Percentiles rank a stretch among this genome's conserved stretches.
Evolutionary conservation across 2,329 filamentous ascomycete species (phyloP).

Genomic region (Aspergillus fructus): DNA sequence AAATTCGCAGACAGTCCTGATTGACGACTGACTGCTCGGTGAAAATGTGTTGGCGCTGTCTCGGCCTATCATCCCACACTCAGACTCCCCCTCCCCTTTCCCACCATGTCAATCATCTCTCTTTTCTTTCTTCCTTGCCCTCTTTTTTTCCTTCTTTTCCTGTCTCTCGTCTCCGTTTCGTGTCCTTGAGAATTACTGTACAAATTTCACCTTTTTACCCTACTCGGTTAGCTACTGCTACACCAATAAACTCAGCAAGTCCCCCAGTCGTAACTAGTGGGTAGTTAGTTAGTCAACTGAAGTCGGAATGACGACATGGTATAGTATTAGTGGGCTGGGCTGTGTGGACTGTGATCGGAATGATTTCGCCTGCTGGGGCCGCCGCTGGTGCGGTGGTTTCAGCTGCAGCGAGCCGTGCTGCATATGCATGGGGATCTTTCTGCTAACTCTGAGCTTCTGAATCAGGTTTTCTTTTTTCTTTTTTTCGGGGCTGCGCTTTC

Average conservation of each 20-base stretch:
- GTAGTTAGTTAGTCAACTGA: too few relatives aligned
- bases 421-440: conserved; percentile 21
- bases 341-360: not conserved
- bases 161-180: not conserved
- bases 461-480: not conserved
- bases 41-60: conserved; percentile 5
- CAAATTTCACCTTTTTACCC: not conserved
- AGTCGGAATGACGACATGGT: not conserved
- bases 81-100: not conserved
- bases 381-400: conserved; percentile 15
- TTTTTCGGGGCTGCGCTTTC: too few relatives aligned
- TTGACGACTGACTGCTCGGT: not conserved
- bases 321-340: not conserved
- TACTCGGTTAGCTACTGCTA: not conserved
- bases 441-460: not conserved
- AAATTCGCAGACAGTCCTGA: not conserved
- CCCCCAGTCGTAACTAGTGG: too few relatives aligned
- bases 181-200: not conserved
- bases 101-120: not conserved
- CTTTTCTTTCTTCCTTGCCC: not conserved
- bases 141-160: not conserved
- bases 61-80: conserved; percentile 4
- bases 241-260: too few relatives aligned
- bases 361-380: not conserved
- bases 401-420: conserved; percentile 26